A percentile compares a stretch with the other conserved stretches of the same genome.
These are phyloP conservation scores for Acanthamoeba castellanii DNA, from an alignment of 208 protist genomes.

Conservation along the genomic window DNA sequence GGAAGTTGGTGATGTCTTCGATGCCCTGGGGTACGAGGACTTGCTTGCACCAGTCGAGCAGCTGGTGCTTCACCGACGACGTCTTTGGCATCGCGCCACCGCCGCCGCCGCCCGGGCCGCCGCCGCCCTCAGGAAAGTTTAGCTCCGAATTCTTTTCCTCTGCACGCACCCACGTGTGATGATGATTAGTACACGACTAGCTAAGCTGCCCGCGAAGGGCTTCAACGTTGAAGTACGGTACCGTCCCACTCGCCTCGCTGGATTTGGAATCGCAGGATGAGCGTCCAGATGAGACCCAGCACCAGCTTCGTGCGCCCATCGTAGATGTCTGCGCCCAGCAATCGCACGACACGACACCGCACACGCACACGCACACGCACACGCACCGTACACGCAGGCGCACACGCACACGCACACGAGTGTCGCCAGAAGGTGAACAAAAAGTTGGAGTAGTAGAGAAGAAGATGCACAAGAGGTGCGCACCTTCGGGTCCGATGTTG, in stretches of 20 bases:
- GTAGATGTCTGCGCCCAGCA: conserved; percentile 31
- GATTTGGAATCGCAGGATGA: conserved; percentile 74
- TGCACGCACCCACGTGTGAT: background rate
- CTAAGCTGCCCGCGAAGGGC: too few species aligned
- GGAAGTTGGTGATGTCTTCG: conserved; percentile 46
- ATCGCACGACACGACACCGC: background rate
- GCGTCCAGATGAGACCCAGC: conserved; percentile 72
- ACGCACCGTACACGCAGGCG: background rate
- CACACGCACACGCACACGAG: background rate
- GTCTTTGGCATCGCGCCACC: conserved; percentile 11
- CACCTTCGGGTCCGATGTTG: conserved; percentile 70
- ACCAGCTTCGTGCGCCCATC: conserved; percentile 54
- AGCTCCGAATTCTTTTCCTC: conserved; percentile 29
- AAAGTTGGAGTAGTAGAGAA: background rate
- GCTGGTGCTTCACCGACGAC: conserved; percentile 60
- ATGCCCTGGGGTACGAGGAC: conserved; percentile 39
- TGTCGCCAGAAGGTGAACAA: background rate
- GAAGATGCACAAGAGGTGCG: background rate
- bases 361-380: too few species aligned
- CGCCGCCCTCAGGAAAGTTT: conserved; percentile 5
- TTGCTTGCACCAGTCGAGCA: conserved; percentile 71
- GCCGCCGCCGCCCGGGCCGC: background rate
- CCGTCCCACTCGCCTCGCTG: conserved; percentile 52
- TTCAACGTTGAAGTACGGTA: too few species aligned
- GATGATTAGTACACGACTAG: too few species aligned